Base-by-base conservation (phyloP, 805 yeast genomes). In the Ogataea nakhonphanomensis region DNA sequence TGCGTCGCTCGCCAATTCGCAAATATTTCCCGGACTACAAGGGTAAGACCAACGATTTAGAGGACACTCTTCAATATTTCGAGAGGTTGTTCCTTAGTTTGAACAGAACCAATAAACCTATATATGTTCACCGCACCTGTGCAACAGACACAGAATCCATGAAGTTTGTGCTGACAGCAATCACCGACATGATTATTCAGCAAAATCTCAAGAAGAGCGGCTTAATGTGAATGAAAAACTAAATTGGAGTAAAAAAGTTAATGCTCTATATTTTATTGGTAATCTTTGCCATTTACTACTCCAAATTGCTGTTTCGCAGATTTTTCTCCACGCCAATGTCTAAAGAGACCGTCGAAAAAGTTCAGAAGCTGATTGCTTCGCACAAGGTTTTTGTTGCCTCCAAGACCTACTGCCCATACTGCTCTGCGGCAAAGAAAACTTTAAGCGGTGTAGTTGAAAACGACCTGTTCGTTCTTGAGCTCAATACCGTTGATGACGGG, bases 141-240 rank as follows among this genome's bases (percentile, higher is more conserved):
- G 99, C 99, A 0, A 93, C 99, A 0, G 98, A 93, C 60, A 78
- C 95, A 0, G 71, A 77, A 40, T 77, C 89, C 22, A 93, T 93
- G 96, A 75, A 77, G 55, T 91, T 90, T 56, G 96, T 93, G 12
- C 70, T 93, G 41, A 77, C 85, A 4, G 96, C 98, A 0, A 96
- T 89, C 7, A 88, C 97, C 1, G 98, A 93, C 65, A 73, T 88
- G 77, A 77, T 93, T 33, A 76, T 91, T 23, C 91, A 85, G 58
- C 84, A 84, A 54, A 90, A 85, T 57, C 64, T 91, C 59, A 78
- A 81, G 61, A 77, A 74, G 55, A 81, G 88, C 57, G 96, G 96
- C 4, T 66, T 88, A 33, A 71, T 84, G 50, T 84, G 52, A 27
- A 10, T 21, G 14, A 24, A 32, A n/a, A 25, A 2, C 31, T 12